Conservation (phyloP, 305 asterid species). For the Euphrasia arctica region DNA sequence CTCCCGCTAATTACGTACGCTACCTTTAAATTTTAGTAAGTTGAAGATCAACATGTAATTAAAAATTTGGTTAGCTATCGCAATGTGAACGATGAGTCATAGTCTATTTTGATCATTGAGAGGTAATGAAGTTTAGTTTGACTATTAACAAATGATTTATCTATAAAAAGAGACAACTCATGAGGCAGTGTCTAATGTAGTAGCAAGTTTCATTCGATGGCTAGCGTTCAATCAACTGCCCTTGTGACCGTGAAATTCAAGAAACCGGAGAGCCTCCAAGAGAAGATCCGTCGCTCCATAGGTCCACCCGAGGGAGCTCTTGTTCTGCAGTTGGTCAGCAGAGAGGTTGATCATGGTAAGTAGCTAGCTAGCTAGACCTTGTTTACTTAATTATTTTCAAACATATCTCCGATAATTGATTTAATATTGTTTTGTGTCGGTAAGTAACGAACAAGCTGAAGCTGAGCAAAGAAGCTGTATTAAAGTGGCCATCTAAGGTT, state of each 20-base stretch:
- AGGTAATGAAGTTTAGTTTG: too few species aligned
- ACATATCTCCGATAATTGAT: not conserved
- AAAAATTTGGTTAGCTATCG: too few species aligned
- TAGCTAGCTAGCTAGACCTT: too few species aligned
- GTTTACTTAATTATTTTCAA: too few species aligned
- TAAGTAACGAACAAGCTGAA: conserved; percentile 41
- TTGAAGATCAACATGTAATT: too few species aligned
- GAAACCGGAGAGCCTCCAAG: conserved; percentile 8
- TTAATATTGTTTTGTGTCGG: not conserved
- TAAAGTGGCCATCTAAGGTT: conserved; percentile 34
- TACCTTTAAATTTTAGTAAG: too few species aligned
- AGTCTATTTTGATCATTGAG: too few species aligned
- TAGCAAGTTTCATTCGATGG: not conserved
- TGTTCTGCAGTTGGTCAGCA: conserved; percentile 44
- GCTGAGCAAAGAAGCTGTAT: conserved; percentile 38
- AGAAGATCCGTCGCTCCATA: conserved; percentile 3
- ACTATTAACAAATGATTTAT: too few species aligned
- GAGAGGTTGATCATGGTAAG: conserved; percentile 48
- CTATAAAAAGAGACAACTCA: too few species aligned
- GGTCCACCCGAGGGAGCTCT: conserved; percentile 30
- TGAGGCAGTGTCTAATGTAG: too few species aligned
- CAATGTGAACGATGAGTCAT: too few species aligned
- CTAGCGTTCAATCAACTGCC: not conserved
- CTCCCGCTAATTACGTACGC: too few species aligned
- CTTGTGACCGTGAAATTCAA: conserved; percentile 15